Base-by-base conservation (phyloP, 2,329 filamentous ascomycete genomes). In the Leptosphaerulina australis region DNA sequence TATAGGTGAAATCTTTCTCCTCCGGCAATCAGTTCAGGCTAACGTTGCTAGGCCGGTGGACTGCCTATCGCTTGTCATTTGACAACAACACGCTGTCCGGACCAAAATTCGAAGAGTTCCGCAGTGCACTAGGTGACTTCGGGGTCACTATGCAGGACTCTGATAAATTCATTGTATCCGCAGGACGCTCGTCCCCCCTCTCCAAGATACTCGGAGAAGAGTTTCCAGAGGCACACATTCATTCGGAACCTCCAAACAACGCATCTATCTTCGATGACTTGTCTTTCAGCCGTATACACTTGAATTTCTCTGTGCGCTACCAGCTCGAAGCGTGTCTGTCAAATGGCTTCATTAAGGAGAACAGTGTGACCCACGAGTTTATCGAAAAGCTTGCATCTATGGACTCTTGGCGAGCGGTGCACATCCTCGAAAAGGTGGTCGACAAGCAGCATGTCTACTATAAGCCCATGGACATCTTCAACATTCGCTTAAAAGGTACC, bases 321-420 rank as follows among this genome's bases (percentile, higher is more conserved):
- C 91, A 96, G 68, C 81, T 99, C 0, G 93, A 99, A 70, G 92
- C 91, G 0, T 97, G 93, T 67, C 80, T 97, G n/a, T 96, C 92
- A 0, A 83, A 88, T 21, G 85, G 86, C 0, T 79, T 85, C 18
- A 75, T 99, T 10, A 87, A 87, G 44, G 93, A 97, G 69, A 83
- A 90, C 66, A 88, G 82, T 36, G 81, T 97, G 34, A 81, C 77
- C 1, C 68, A 73, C 1, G 79, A 83, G 2, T 97, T 97, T 58
- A 74, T 96, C 2, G 68, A 78, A 21, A 80, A 75, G 31, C 78
- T 97, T 3, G 69, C 75, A 2, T 63, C 74, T 0, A 74, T 88
- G 14, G 76, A 80, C 1, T 66, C 74, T 44, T 59, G 49, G 1
- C 80, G 81, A 31, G 90, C 89, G 0, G 81, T 79, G 22, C 81